Percentiles rank a stretch among this genome's conserved stretches.
phyloP scores from a whole-genome alignment of 306 rosid species.

The Vigna trinervia region DNA sequence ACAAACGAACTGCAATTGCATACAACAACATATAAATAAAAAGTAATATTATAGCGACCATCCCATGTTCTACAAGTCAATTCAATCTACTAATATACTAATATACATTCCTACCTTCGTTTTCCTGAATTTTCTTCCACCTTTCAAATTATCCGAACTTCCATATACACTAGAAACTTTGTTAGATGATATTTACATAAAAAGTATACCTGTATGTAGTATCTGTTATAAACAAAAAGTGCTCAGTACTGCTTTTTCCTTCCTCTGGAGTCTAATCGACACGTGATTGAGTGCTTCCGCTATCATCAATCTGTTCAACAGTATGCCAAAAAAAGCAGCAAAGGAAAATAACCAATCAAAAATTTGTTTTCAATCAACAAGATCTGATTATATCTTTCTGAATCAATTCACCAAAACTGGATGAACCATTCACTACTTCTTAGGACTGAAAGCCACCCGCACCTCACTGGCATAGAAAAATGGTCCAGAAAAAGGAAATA shows the following conservation, averaged over 20 bases:
- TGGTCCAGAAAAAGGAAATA: not conserved
- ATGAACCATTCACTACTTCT: not conserved
- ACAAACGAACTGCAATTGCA: too few relatives aligned
- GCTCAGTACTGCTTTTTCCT: not conserved
- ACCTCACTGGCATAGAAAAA: too few relatives aligned
- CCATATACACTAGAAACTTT: conserved; percentile 34
- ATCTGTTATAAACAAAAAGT: conserved; percentile 4
- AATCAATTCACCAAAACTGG: conserved; percentile 6
- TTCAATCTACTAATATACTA: too few relatives aligned
- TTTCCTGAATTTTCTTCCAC: conserved; percentile 22
- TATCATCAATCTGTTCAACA: conserved; percentile 42
- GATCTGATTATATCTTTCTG: conserved; percentile 20
- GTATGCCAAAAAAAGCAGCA: conserved; percentile 37
- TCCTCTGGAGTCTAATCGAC: conserved; percentile 27
- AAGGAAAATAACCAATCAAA: not conserved
- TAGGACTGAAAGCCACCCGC: not conserved
- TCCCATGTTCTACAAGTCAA: too few relatives aligned
- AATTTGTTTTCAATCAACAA: not conserved
- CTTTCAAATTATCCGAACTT: conserved; percentile 11
- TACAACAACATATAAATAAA: too few relatives aligned
- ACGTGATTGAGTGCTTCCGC: conserved; percentile 28
- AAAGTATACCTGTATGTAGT: conserved; percentile 26
- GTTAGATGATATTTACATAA: conserved; percentile 31
- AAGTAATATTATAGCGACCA: too few relatives aligned
- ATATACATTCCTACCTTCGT: conserved; percentile 1